Base-by-base conservation (phyloP, 169 alveolate genomes). In the Plasmodium adleri region DNA sequence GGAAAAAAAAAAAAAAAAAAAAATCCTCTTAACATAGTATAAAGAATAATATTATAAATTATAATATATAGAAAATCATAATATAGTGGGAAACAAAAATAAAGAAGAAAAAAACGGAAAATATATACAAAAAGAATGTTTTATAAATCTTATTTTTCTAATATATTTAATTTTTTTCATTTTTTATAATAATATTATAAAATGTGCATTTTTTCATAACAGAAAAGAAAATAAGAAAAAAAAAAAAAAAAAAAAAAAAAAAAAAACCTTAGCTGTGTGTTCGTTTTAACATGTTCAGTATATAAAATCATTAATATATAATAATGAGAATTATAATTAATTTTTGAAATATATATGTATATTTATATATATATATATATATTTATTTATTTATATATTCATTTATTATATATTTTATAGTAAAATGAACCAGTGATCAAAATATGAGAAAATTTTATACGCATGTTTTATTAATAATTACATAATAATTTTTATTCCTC, bases 401-500 rank as follows among this genome's bases (percentile, higher is more conserved):
- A 39, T 39, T 39, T 39, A 39, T 39, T 39, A 39, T 39, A 39
- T 39, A 5, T 39, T 39, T 39, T 39, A 39, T 39, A 39, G 5
- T 39, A 39, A 39, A 39, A 0, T 39, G 9, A 4, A 8, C 47
- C 47, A 73, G 47, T 39, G 47, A 39, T 39, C 47, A 39, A 39
- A 5, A 5, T 39, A 39, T 39, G 47, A 39, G 47, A 39, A 39
- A 39, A 39, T 39, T 39, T 7, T 47, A 6, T 10, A 45, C 28
- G 75, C 75, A 68, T 68, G 75, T 47, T 68, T 68, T 68, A 45
- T 39, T 39, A 68, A 68, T 43, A 45, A 62, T 2, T 62, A 62
- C 12, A 15, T 6, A 62, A 26, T 12, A 17, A 62, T 22, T 62
- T 62, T 62, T 62, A 62, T 24, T 62, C 1, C 71, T 13, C 45